Conservation (phyloP, 805 yeast species). For the Yarrowia sp. region DNA sequence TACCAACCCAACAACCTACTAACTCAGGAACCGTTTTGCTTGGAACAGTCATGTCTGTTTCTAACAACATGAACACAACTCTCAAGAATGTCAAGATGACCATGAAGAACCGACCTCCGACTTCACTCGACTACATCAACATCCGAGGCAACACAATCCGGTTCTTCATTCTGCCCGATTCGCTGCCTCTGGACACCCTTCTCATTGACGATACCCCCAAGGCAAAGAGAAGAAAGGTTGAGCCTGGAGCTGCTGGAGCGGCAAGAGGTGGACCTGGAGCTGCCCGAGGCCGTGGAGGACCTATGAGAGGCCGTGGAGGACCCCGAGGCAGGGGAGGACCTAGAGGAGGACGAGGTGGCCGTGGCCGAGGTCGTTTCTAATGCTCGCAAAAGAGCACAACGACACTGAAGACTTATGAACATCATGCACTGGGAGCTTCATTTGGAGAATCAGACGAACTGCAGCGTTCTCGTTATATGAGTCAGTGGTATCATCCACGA, state of each 20-base stretch:
- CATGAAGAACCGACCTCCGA: constrained; percentile 71
- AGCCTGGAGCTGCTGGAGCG: constrained; percentile 39
- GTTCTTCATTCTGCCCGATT: constrained; percentile 83
- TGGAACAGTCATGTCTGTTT: constrained; percentile 83
- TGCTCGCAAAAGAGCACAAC: no score
- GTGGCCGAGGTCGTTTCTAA: constrained; percentile 9
- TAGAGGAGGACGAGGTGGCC: constrained; percentile 11
- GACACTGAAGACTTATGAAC: no score
- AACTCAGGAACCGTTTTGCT: constrained; percentile 64
- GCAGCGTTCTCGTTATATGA: no score
- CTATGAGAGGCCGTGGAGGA: constrained; percentile 11
- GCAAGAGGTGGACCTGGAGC: constrained; percentile 47
- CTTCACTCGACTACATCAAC: constrained; percentile 75
- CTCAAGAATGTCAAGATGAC: constrained; percentile 82
- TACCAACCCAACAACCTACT: not conserved
- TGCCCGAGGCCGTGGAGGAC: constrained; percentile 43
- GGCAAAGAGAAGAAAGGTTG: constrained; percentile 47
- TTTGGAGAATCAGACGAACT: no score
- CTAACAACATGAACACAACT: constrained; percentile 90
- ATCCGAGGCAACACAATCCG: constrained; percentile 90
- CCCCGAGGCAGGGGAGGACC: constrained; percentile 10
- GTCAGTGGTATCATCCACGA: no score
- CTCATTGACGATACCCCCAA: constrained; percentile 56
- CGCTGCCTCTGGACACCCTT: constrained; percentile 66
- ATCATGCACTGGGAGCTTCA: no score